Percentiles rank a stretch among this genome's conserved stretches.
Conservation (phyloP, 257 asterid species). For the Mentha longifolia region DNA sequence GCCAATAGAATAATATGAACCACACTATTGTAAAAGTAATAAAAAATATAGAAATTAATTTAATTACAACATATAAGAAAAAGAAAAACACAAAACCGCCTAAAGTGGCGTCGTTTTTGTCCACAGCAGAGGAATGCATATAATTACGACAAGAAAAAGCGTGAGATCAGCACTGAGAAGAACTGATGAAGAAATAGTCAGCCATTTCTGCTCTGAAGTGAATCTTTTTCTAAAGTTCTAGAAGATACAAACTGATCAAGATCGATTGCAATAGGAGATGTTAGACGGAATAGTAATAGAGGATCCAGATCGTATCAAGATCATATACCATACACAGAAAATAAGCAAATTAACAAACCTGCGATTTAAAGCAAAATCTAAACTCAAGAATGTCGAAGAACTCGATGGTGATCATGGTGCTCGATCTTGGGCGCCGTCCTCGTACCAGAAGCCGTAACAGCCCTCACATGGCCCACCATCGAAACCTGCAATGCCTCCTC, state of each 20-base stretch:
- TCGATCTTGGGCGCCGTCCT: conserved; percentile 77
- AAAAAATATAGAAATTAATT: too few species aligned
- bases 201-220: conserved; percentile 30
- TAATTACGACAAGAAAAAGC: conserved; percentile 30
- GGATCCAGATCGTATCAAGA: neutral
- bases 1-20: too few species aligned
- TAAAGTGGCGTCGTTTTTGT: too few species aligned
- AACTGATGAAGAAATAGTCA: conserved; percentile 36
- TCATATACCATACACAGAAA: conserved; percentile 18
- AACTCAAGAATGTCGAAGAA: conserved; percentile 14
- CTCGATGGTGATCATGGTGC: conserved; percentile 42
- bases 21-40: too few species aligned
- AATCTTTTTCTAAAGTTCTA: neutral
- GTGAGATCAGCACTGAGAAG: conserved; percentile 27
- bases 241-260: too few species aligned
- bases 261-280: too few species aligned
- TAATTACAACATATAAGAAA: too few species aligned
- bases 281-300: too few species aligned
- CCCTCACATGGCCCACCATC: conserved; percentile 95
- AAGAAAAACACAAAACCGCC: too few species aligned
- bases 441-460: conserved; percentile 65
- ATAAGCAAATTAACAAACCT: neutral
- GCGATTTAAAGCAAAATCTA: neutral
- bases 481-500: conserved; percentile 95
- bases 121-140: neutral